Base-by-base conservation (phyloP, 2,329 filamentous ascomycete species). In the Trichoderma aggressivum region DNA sequence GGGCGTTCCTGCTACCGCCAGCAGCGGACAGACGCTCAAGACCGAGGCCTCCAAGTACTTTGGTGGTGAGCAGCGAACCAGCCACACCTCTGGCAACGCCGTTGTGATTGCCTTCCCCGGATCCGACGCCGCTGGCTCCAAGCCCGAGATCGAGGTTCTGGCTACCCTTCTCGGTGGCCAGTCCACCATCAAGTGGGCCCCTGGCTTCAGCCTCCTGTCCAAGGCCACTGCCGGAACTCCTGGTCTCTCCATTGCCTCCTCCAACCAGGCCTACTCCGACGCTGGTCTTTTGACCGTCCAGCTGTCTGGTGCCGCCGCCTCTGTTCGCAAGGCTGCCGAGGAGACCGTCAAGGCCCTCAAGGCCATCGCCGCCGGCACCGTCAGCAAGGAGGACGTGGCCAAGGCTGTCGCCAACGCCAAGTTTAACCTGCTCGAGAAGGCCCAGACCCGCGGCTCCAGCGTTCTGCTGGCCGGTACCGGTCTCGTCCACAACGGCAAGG, bases 361-460 rank as follows among this genome's bases (percentile, higher is more conserved):
- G 89, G 89, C 88, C 82, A 87, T 97, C 75, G 90, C 93, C 16
- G 88, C 89, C 68, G 93, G 93, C 75, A 85, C 90, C 70, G 87
- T 96, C 77, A 88, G 87, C 82, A 91, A 92, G 80, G 96, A 99
- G 83, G 92, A 96, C 73, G 87, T 98, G 80, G 89, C 91, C 82
- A 98, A 98, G 88, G 96, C 96, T 65, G 89, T 94, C 80, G 93
- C 95, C 72, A 90, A 92, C 78, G 96, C 96, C 79, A 98, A 97
- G 85, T 99, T 97, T 85, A 91, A 92, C 81, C 91, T 94, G 75
- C 87, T 98, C 69, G 93, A 97, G 79, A 88, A 90, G 75, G 92
- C 90, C 75, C 92, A 98, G 84, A 90, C 91, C 78, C 89, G 92
- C 74, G 88, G 91, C 76, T 87, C 91, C 71, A 93, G 93, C 76